Evolutionary conservation across 1,284 basidiomycete species (phyloP).

Genomic region (Austropuccinia psidii): DNA sequence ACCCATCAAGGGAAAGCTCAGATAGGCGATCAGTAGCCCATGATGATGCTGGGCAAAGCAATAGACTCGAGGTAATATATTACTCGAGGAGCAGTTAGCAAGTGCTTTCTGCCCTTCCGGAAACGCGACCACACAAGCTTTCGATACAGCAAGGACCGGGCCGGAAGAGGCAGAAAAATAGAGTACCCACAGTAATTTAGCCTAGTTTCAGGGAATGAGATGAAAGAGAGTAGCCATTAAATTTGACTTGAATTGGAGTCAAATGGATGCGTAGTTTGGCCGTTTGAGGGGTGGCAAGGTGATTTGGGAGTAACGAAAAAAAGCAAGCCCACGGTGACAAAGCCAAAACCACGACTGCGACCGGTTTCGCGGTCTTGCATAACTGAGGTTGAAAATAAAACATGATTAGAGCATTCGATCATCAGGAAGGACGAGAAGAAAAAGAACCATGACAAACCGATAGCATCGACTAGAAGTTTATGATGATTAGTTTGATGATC

Average conservation of each 20-base stretch:
- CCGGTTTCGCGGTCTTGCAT: conserved; percentile 97
- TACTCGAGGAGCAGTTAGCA: not conserved
- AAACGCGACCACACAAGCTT: conserved; percentile 33
- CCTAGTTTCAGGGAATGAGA: not conserved
- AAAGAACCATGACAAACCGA: not conserved
- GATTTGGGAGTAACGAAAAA: not conserved
- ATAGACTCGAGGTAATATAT: not conserved
- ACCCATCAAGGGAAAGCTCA: not conserved
- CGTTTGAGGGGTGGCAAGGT: not conserved
- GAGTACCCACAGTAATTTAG: conserved; percentile 17
- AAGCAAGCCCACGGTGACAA: conserved; percentile 54
- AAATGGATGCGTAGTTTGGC: not conserved
- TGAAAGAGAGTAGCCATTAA: not conserved
- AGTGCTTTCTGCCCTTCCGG: conserved; percentile 4
- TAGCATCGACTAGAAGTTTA: conserved; percentile 16
- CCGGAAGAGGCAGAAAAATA: conserved; percentile 20
- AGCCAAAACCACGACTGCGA: conserved; percentile 91
- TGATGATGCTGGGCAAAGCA: not conserved
- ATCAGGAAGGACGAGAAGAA: not conserved
- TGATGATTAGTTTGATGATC: not conserved
- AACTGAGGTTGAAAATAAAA: conserved; percentile 52
- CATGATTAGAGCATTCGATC: not conserved
- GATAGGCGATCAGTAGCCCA: not conserved
- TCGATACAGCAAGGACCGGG: conserved; percentile 20
- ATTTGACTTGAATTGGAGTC: not conserved